Conservation (phyloP, 140 eudicot species). For the Anethum foeniculum region DNA sequence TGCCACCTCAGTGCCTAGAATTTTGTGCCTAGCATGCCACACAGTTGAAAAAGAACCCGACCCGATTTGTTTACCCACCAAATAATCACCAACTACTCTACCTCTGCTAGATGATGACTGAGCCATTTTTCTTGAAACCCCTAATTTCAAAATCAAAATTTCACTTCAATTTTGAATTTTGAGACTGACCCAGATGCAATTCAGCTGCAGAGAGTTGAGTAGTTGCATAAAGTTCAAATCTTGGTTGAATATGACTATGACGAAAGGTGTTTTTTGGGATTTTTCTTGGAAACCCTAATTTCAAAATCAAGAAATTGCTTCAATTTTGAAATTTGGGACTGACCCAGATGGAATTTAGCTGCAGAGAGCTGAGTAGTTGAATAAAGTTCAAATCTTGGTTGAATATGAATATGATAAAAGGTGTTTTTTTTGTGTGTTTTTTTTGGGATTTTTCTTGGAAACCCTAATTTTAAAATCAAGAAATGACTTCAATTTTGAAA, state of each 20-base stretch:
- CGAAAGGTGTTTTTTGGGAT: neutral
- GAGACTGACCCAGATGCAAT: neutral
- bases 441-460: neutral
- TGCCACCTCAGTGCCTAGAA: constrained; percentile 85
- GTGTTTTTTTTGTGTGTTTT: neutral
- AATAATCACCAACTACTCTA: constrained; percentile 71
- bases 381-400: neutral
- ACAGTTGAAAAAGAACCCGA: constrained; percentile 91
- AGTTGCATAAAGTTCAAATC: neutral
- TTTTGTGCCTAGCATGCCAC: constrained; percentile 72
- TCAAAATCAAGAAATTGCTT: neutral
- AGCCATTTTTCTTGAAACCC: constrained; percentile 25
- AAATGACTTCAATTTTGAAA: neutral
- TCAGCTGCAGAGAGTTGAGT: neutral
- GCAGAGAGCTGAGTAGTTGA: neutral
- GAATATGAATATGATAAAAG: neutral
- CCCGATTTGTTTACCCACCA: constrained; percentile 73
- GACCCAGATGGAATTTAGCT: neutral
- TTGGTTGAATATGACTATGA: neutral
- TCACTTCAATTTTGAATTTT: neutral
- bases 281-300: neutral
- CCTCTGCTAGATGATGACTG: constrained; percentile 38
- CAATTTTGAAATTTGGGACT: neutral
- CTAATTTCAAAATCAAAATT: neutral
- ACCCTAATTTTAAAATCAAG: neutral